Evolutionary conservation across 164 flowering plant genomes (phyloP), one percentile per base, ranked within the genome.

Genomic region (Vitis labrusca): DNA sequence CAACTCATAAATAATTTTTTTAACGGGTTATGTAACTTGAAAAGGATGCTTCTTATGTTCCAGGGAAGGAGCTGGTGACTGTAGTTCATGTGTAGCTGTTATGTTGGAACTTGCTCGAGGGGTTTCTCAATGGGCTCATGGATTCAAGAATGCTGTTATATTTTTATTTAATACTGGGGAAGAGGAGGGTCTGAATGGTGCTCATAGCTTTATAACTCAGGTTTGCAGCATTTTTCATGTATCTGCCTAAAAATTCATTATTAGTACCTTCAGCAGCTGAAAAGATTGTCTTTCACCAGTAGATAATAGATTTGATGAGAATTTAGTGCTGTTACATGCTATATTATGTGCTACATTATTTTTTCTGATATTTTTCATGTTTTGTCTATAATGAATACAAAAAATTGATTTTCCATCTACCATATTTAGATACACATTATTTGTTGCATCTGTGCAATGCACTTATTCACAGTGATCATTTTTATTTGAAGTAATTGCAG

Each of bases 171-270:
- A 95, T 76, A 90, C 97, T 56, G 99, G 99, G 60, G 99, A 95
- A 74, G 99, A 95, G 79, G 99, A 95, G 68, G 99, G 99, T 65
- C 85, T 95, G 61, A 88, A 86, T 85, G 99, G 99, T 74, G 98
- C 99, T 72, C 97, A 95, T 78, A 95, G 99, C 86, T 95, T 95
- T 80, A 83, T 95, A 64, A 90, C 98, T 75, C 98, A 93, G 98
- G 99, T 93, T 76, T 64, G 65, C 17, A 65, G 61, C 27, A 60
- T 63, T 61, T 27, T 5, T 7, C 10, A 5, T 29, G 54, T 30
- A 11, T 50, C 32, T 13, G 19, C 54, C 37, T 63, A 63, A 14
- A 23, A n/a, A 14, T 62, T 47, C 7, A 37, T 37, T 37, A 23
- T 37, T 37, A 5, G 44, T 37, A 37, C 7, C 44, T 37, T 37